phyloP scores from a whole-genome alignment of 176 grass and related monocot species.

The Sorghum bicolor region Sorghum_bicolor_NCBIv3 NC_012879.2:2324001-2324500 shows the following conservation, averaged over 20 bases:
- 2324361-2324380: background rate
- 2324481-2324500: background rate
- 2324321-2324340: conserved; percentile 61
- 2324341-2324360: conserved; percentile 42
- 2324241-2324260: conserved; percentile 30
- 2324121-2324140: background rate
- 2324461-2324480: background rate
- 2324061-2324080: background rate
- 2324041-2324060: background rate
- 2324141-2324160: background rate
- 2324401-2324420: background rate
- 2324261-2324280: conserved; percentile 37
- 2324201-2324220: conserved; percentile 29
- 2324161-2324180: conserved; percentile 31
- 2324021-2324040: background rate
- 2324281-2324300: conserved; percentile 50
- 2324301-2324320: conserved; percentile 69
- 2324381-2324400: background rate
- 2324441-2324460: background rate
- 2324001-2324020: too few species aligned
- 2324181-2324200: conserved; percentile 37
- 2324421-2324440: background rate
- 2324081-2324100: background rate
- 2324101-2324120: background rate
- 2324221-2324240: conserved; percentile 32